Percentiles rank a stretch among this genome's conserved stretches.
phyloP scores from a whole-genome alignment of 768 basidiomycete species.

The Hirschioporus abietinus region DNA sequence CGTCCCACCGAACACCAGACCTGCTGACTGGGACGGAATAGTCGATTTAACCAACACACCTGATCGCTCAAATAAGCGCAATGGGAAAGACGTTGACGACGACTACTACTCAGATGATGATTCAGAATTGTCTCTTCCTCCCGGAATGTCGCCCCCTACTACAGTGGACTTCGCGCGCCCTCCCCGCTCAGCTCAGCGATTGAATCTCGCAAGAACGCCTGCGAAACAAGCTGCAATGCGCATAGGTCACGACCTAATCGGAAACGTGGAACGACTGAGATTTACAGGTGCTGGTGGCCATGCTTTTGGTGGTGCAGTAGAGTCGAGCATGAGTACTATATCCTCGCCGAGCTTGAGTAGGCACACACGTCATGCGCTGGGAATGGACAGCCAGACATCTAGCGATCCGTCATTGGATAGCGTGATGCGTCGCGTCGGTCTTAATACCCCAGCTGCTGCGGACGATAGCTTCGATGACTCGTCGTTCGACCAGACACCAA shows the following conservation, averaged over 20 bases:
- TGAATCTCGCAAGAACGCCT: slow-evolving; percentile 56
- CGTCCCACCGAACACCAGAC: slow-evolving; percentile 44
- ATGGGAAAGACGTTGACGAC: slow-evolving; percentile 43
- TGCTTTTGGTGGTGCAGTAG: slow-evolving; percentile 23
- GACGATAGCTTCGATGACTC: slow-evolving; percentile 42
- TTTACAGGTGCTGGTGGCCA: neutral
- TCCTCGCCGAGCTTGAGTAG: slow-evolving; percentile 66
- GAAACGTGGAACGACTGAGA: slow-evolving; percentile 39
- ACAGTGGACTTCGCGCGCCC: slow-evolving; percentile 47
- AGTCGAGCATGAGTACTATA: slow-evolving; percentile 65
- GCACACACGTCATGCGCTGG: slow-evolving; percentile 43
- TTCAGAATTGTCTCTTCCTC: slow-evolving; percentile 20
- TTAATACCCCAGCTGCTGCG: slow-evolving; percentile 61
- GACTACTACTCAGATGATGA: slow-evolving; percentile 16
- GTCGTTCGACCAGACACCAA: slow-evolving; percentile 22
- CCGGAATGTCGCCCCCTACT: slow-evolving; percentile 48
- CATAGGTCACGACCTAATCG: slow-evolving; percentile 61
- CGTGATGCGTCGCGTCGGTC: slow-evolving; percentile 60
- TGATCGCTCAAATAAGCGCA: slow-evolving; percentile 37
- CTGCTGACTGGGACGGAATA: slow-evolving; percentile 64
- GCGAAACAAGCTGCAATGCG: slow-evolving; percentile 64
- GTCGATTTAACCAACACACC: slow-evolving; percentile 63
- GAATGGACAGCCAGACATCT: slow-evolving; percentile 33
- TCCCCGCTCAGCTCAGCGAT: slow-evolving; percentile 27
- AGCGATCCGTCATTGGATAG: slow-evolving; percentile 58